A percentile compares a stretch with the other conserved stretches of the same genome.
Evolutionary conservation across 2,329 filamentous ascomycete species (phyloP).

Genomic region (Mariannaea elegans): DNA sequence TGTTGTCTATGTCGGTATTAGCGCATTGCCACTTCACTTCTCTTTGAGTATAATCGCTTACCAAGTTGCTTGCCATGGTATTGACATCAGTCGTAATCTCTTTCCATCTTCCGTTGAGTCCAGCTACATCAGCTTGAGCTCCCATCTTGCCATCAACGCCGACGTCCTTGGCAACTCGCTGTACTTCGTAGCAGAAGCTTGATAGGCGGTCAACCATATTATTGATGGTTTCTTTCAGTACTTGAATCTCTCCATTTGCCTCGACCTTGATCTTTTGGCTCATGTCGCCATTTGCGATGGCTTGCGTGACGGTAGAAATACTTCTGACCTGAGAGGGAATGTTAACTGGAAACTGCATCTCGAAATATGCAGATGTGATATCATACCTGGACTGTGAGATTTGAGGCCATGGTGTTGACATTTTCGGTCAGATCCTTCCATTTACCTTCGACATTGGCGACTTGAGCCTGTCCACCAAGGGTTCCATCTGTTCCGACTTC

Average conservation of each 20-base stretch:
- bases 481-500: slow-evolving; percentile 97
- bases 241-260: slow-evolving; percentile 92
- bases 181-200: slow-evolving; percentile 95
- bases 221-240: slow-evolving; percentile 96
- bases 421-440: slow-evolving; percentile 97
- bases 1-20: slow-evolving; percentile 72
- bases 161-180: slow-evolving; percentile 94
- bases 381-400: slow-evolving; percentile 70
- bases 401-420: slow-evolving; percentile 79
- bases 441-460: slow-evolving; percentile 95
- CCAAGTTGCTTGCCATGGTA: slow-evolving; percentile 80
- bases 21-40: not conserved
- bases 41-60: slow-evolving; percentile 42
- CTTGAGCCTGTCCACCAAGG: slow-evolving; percentile 90
- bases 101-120: slow-evolving; percentile 94
- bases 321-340: slow-evolving; percentile 72
- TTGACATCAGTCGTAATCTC: slow-evolving; percentile 98
- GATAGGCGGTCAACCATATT: slow-evolving; percentile 98
- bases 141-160: slow-evolving; percentile 99
- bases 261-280: slow-evolving; percentile 95
- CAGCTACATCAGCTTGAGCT: slow-evolving; percentile 92
- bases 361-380: not conserved
- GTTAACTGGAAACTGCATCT: slow-evolving; percentile 13
- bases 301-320: slow-evolving; percentile 93
- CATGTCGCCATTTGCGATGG: slow-evolving; percentile 95